Evolutionary conservation across 2,329 filamentous ascomycete genomes (phyloP).

Genomic region (Diatrype stigma): DNA sequence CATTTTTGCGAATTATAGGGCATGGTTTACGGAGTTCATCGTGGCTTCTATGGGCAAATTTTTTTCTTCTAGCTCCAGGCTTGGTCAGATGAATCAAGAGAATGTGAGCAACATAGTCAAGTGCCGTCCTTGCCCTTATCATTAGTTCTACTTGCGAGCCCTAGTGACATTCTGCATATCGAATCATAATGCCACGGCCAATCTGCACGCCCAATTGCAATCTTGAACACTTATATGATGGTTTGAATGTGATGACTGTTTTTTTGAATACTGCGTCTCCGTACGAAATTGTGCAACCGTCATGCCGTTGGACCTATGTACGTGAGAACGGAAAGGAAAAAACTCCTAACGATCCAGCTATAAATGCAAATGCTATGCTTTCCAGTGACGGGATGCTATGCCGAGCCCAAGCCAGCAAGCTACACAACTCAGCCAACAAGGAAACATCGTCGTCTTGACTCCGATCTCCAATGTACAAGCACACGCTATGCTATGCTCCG

Average conservation of each 20-base stretch:
- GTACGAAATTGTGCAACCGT: not conserved
- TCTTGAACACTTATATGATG: too few species aligned
- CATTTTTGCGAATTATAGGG: conserved; percentile 35
- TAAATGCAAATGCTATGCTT: conserved; percentile 7
- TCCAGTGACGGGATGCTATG: not conserved
- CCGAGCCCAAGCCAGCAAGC: not conserved
- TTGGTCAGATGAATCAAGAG: conserved; percentile 36
- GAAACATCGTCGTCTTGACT: too few species aligned
- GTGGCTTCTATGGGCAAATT: conserved; percentile 20
- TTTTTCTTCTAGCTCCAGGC: conserved; percentile 32
- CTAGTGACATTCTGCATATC: too few species aligned
- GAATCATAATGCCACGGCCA: too few species aligned
- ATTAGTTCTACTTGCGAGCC: not conserved
- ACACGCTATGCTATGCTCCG: not conserved
- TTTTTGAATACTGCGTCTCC: too few species aligned
- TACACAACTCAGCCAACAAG: too few species aligned
- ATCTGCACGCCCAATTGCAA: too few species aligned
- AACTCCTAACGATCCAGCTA: not conserved
- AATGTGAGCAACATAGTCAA: conserved; percentile 25
- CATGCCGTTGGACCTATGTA: not conserved
- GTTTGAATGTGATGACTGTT: too few species aligned
- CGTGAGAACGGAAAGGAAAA: not conserved
- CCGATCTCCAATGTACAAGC: too few species aligned
- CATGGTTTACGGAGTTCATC: conserved; percentile 41
- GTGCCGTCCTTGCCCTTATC: not conserved